Percentiles rank a stretch among this genome's conserved stretches.
phyloP scores from a whole-genome alignment of 352 stramenopile genomes.

The Pythium rhizo-oryzae region DNA sequence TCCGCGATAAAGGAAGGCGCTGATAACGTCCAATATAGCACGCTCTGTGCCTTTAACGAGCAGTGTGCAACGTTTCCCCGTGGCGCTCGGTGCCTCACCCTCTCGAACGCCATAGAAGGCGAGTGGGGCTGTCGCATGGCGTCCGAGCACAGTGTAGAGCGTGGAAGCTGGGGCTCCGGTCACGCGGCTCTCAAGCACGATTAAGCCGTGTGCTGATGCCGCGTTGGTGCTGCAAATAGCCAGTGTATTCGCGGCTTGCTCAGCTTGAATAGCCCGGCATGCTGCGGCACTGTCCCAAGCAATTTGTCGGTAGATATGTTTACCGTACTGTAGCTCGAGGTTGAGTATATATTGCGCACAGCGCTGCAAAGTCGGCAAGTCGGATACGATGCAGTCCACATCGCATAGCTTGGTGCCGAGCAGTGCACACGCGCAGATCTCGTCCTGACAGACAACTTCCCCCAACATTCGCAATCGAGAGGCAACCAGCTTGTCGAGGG shows the following conservation, averaged over 20 bases:
- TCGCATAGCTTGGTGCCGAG: not conserved
- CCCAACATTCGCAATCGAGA: not conserved
- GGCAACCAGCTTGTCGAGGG: not conserved
- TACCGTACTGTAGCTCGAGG: not conserved
- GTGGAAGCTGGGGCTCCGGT: not conserved
- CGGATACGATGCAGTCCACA: slow-evolving; percentile 19
- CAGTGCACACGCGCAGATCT: not conserved
- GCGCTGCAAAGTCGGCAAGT: slow-evolving; percentile 3
- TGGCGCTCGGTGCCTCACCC: not conserved
- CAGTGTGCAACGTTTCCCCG: not conserved
- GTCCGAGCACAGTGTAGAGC: not conserved
- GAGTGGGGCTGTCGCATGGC: not conserved
- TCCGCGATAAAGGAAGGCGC: slow-evolving; percentile 5
- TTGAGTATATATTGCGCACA: slow-evolving; percentile 6
- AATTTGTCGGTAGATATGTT: slow-evolving; percentile 9
- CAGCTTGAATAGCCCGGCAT: slow-evolving; percentile 6
- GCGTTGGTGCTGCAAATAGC: not conserved
- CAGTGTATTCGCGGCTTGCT: slow-evolving; percentile 13
- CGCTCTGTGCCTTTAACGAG: not conserved
- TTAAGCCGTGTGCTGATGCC: slow-evolving; percentile 1
- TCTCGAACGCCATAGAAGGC: not conserved
- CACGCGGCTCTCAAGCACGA: not conserved
- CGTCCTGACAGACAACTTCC: not conserved
- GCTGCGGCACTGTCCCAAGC: slow-evolving; percentile 10
- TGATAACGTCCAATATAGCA: slow-evolving; percentile 9